phyloP scores from a whole-genome alignment of 192 early-diverging fungal species.

The Paraglomus brasilianum region DNA sequence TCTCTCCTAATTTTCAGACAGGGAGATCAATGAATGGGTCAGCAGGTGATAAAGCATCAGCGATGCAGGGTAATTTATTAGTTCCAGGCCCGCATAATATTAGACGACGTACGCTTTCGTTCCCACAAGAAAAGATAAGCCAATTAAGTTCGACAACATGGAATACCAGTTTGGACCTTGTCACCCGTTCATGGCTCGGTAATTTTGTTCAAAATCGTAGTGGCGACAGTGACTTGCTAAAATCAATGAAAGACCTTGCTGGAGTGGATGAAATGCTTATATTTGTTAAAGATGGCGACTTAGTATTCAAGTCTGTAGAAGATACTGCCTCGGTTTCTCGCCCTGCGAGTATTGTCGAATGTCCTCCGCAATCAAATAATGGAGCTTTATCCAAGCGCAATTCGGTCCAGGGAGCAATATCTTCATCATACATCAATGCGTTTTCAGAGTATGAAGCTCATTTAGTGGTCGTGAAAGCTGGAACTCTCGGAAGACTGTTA shows the following conservation, averaged over 20 bases:
- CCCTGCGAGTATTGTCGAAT: constrained; percentile 23
- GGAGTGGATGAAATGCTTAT: constrained; percentile 37
- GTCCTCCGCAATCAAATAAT: not conserved
- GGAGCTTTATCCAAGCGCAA: constrained; percentile 40
- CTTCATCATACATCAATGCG: not conserved
- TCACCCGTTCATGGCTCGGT: constrained; percentile 35
- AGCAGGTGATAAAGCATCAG: constrained; percentile 1
- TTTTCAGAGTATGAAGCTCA: constrained; percentile 33
- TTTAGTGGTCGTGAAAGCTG: constrained; percentile 62
- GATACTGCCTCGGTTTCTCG: constrained; percentile 27
- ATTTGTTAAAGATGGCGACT: constrained; percentile 34
- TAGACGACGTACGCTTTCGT: constrained; percentile 39
- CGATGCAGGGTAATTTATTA: not conserved
- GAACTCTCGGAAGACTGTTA: constrained; percentile 54
- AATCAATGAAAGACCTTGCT: constrained; percentile 37
- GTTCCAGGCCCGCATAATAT: constrained; percentile 5
- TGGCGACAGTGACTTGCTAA: constrained; percentile 18
- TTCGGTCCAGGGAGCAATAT: constrained; percentile 32
- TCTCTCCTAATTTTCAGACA: not conserved
- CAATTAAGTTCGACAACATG: constrained; percentile 11
- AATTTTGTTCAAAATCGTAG: constrained; percentile 16
- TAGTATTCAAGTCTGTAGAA: constrained; percentile 38
- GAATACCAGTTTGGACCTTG: constrained; percentile 32
- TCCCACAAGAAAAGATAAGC: constrained; percentile 33
- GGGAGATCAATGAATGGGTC: not conserved